Evolutionary conservation across 1,284 basidiomycete genomes (phyloP).

Genomic region (Xerocomus minutiporus): DNA sequence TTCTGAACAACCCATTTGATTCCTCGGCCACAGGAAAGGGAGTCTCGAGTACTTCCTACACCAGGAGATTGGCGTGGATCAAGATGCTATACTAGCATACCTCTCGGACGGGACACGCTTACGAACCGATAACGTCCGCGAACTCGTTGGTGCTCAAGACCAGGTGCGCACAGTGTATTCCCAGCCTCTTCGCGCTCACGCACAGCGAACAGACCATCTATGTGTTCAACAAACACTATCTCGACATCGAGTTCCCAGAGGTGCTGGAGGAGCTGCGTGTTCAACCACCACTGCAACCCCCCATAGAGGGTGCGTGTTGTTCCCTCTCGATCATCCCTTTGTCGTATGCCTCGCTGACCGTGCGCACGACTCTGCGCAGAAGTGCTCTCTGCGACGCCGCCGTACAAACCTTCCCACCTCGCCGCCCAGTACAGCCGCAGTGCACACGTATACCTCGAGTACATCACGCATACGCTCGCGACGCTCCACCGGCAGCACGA

Average conservation of each 20-base stretch:
- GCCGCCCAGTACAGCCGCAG: slow-evolving; percentile 59
- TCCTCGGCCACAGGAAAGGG: slow-evolving; percentile 41
- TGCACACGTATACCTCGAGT: slow-evolving; percentile 59
- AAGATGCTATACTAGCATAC: slow-evolving; percentile 67
- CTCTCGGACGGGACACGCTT: slow-evolving; percentile 70
- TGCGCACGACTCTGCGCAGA: slow-evolving; percentile 37
- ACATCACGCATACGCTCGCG: slow-evolving; percentile 45
- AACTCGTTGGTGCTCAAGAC: slow-evolving; percentile 65
- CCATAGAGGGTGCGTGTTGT: slow-evolving; percentile 53
- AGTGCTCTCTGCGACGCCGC: slow-evolving; percentile 61
- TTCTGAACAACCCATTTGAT: slow-evolving; percentile 12
- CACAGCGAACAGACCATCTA: slow-evolving; percentile 56
- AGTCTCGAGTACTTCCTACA: slow-evolving; percentile 63
- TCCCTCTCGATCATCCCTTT: not conserved
- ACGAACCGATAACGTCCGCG: slow-evolving; percentile 62
- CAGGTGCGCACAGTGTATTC: slow-evolving; percentile 44
- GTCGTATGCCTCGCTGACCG: not conserved
- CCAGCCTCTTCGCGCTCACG: slow-evolving; percentile 4
- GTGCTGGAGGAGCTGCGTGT: slow-evolving; percentile 55
- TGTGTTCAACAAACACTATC: slow-evolving; percentile 74
- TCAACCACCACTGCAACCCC: slow-evolving; percentile 58
- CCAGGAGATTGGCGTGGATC: slow-evolving; percentile 61
- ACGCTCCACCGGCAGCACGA: slow-evolving; percentile 60
- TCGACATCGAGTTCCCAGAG: slow-evolving; percentile 62
- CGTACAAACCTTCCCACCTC: slow-evolving; percentile 61